Evolutionary conservation across 768 basidiomycete species (phyloP), one percentile per base, ranked within the genome.

Genomic region (Lactifluus piperatus): DNA sequence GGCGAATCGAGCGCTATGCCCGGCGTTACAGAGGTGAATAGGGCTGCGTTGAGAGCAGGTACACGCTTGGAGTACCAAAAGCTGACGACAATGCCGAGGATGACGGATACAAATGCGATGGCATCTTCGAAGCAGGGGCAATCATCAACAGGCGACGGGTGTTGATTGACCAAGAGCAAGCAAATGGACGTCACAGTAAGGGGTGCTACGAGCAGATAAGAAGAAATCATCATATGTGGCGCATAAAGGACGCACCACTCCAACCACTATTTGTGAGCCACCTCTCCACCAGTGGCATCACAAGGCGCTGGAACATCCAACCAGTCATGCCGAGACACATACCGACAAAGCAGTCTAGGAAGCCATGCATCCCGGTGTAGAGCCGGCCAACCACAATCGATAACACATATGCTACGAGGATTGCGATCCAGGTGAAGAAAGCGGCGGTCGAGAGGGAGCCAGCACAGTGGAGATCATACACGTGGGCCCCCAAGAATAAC

Each of bases 121-220:
- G 94, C 91, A 67, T 98, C 95, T 68, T 97, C 95, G 71, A 97
- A 99, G 72, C 95, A 97, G 2, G 95, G 95, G 65, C 95, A 97
- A 66, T 95, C 92, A 57, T 98, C 94, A 9, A 95, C 89, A 0
- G 95, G 95, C 64, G 94, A 88, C 0, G 94, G 93, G 67, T 94
- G 92, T 61, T 89, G 83, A 67, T 93, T 86, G n/a, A 94, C 85
- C 20, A 88, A 73, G 5, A 89, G 73, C 14, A 92, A 73, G 57
- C 81, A 83, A n/a, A 88, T 61, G 0, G 84, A 78, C 27, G 86
- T 76, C 44, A 84, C 70, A 10, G 79, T 77, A 37, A 80, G 67
- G 7, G 87, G 86, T n/a, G 86, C 83, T 76, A 64, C 45, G 41
- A 43, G 27, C 16, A 30, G 36, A 41, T 45, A 37, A 48, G 34